Evolutionary conservation across 176 grass and related monocot genomes (phyloP).

Genomic region (Musa acuminata): DNA sequence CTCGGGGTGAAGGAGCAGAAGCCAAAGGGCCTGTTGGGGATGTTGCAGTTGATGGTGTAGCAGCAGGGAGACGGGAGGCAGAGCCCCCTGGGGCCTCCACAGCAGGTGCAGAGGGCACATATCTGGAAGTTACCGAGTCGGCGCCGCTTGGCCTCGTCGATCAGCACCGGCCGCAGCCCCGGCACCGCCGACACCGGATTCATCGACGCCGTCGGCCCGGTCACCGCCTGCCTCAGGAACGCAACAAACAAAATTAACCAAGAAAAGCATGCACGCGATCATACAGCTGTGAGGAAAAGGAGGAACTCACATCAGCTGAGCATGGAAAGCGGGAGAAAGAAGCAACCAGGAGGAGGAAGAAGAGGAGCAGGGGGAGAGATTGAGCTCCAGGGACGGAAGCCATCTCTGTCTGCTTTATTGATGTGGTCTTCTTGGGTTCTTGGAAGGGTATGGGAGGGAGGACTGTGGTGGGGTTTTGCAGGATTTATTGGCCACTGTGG

Average conservation of each 20-base stretch:
- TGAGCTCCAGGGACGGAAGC: not conserved
- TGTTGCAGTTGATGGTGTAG: constrained; percentile 99
- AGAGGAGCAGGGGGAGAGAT: not conserved
- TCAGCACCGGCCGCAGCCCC: constrained; percentile 34
- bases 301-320: not conserved
- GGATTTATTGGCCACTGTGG: not conserved
- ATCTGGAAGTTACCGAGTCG: constrained; percentile 67
- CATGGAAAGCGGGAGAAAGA: not conserved
- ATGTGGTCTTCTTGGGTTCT: not conserved
- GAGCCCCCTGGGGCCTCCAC: constrained; percentile 43
- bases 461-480: not conserved
- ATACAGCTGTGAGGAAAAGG: not conserved
- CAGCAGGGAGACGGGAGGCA: constrained; percentile 86
- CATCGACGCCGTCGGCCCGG: constrained; percentile 21
- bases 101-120: constrained; percentile 92
- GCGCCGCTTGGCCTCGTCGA: constrained; percentile 47
- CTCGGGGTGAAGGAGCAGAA: constrained; percentile 92
- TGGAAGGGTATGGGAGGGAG: not conserved
- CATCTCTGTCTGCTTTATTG: not conserved
- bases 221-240: constrained; percentile 2
- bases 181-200: constrained; percentile 18
- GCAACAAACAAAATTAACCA: not conserved
- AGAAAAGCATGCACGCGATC: not conserved
- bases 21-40: constrained; percentile 89
- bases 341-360: not conserved